Conservation (phyloP, 345 rosid species). For the Combretum micranthum region DNA sequence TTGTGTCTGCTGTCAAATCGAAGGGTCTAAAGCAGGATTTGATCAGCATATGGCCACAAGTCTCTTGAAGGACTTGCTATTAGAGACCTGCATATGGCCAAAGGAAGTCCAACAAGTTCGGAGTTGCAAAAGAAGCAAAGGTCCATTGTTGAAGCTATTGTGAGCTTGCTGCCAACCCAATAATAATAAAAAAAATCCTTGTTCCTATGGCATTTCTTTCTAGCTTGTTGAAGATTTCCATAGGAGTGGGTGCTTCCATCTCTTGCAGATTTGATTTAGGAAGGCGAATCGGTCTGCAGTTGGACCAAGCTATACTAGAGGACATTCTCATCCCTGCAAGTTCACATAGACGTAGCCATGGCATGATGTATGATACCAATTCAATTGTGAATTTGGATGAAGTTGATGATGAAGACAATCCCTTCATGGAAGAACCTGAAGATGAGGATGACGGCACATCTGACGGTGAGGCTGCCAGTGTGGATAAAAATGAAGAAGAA, state of each 20-base stretch:
- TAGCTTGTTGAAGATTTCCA: constrained; percentile 68
- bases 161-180: constrained; percentile 71
- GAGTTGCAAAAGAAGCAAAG: constrained; percentile 73
- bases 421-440: constrained; percentile 62
- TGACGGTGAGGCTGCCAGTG: constrained; percentile 95
- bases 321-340: constrained; percentile 69
- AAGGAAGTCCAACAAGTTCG: constrained; percentile 43
- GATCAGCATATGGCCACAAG: constrained; percentile 77
- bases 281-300: constrained; percentile 80
- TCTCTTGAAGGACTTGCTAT: constrained; percentile 62
- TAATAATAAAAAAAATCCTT: constrained; percentile 67
- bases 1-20: constrained; percentile 68
- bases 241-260: constrained; percentile 44
- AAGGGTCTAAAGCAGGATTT: constrained; percentile 86
- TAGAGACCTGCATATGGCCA: constrained; percentile 52
- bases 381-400: constrained; percentile 75
- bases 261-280: constrained; percentile 80
- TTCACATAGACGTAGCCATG: constrained; percentile 42
- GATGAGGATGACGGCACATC: constrained; percentile 99
- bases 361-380: constrained; percentile 65
- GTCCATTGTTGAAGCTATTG: constrained; percentile 62
- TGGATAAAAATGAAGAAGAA: constrained; percentile 94
- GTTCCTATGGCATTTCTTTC: constrained; percentile 92
- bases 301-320: constrained; percentile 91
- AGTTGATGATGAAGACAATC: constrained; percentile 50